Base-by-base conservation (phyloP, 495 filamentous ascomycete species). In the Tirmania nivea region DNA sequence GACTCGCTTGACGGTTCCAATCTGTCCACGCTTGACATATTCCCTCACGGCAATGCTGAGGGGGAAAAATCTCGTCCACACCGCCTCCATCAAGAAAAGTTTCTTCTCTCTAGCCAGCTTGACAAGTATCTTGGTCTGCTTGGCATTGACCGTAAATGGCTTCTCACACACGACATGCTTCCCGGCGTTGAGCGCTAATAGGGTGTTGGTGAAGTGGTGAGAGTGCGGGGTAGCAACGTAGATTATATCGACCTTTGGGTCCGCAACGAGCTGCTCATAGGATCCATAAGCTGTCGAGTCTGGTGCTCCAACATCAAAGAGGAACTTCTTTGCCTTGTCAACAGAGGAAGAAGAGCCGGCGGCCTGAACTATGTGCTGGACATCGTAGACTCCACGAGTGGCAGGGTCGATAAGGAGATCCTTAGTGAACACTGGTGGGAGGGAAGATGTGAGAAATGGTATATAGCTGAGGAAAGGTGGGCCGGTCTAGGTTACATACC, bases 151-250 rank as follows among this genome's bases (percentile, higher is more conserved):
- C 0, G 88, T 94, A 61, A 96, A 82, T 0, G 88, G 76, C 70
- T 96, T 96, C 67, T 95, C 90, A 66, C 85, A 93, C 21, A 95
- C 74, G 3, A 94, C 87, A 59, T 87, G 69, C 70, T 95, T 95
- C 55, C 84, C 83, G 0, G 84, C 84, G 55, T 83, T 74, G 19
- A 94, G 69, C 50, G 77, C 81, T 36, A 92, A 75, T 75, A 86
- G 83, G 49, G 78, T 74, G 63, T 96, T 90, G 65, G 88, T 83
- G 72, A 85, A 95, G 71, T 96, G 89, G 67, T 94, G 89, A 34
- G 83, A 89, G 70, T 94, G 89, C 17, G 89, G 89, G 2, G 89
- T 95, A 14, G 89, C 87, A 51, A 95, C 78, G 65, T 94, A 95
- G 67, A 95, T 70, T 51, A 92, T 84, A 60, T 94, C 88, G 55